A percentile compares a stretch with the other conserved stretches of the same genome.
These are phyloP conservation scores for Eucommia ulmoides DNA, from an alignment of 257 asterid species.

Conservation along the genomic window DNA sequence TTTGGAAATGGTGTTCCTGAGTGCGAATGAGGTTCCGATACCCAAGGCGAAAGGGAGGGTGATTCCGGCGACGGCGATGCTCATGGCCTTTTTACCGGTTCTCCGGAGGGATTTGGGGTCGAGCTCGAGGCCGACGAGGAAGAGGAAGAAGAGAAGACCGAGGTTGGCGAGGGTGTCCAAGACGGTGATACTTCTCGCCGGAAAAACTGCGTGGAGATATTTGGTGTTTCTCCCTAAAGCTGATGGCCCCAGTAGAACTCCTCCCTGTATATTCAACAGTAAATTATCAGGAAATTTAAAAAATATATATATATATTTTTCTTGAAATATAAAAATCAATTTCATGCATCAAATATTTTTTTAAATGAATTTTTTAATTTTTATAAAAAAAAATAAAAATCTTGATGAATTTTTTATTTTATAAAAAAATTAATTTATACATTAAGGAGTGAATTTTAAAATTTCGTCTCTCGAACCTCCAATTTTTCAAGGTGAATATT, in stretches of 20 bases:
- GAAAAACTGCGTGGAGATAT: conserved; percentile 50
- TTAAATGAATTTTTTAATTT: too few relatives aligned
- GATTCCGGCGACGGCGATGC: conserved; percentile 74
- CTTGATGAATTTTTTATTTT: too few relatives aligned
- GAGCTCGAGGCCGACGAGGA: conserved; percentile 64
- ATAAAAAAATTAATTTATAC: too few relatives aligned
- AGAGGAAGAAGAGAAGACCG: conserved; percentile 68
- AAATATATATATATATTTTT: too few relatives aligned
- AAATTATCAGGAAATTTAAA: too few relatives aligned
- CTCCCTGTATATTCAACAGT: too few relatives aligned
- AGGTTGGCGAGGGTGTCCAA: conserved; percentile 71
- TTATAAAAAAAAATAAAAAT: too few relatives aligned
- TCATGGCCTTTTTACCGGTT: conserved; percentile 50
- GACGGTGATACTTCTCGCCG: conserved; percentile 51
- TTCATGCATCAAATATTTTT: too few relatives aligned
- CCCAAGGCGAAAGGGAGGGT: conserved; percentile 57
- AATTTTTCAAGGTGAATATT: too few relatives aligned
- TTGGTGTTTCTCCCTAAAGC: conserved; percentile 48
- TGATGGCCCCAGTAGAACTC: conserved; percentile 77
- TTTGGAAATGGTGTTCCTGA: conserved; percentile 32
- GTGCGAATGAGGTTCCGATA: conserved; percentile 52
- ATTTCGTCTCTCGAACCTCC: too few relatives aligned
- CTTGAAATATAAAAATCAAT: neutral
- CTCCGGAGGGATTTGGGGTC: conserved; percentile 34
- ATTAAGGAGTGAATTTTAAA: too few relatives aligned